A percentile compares a stretch with the other conserved stretches of the same genome.
phyloP scores from a whole-genome alignment of 164 flowering plant genomes.

The Aristolochia contorta region DNA sequence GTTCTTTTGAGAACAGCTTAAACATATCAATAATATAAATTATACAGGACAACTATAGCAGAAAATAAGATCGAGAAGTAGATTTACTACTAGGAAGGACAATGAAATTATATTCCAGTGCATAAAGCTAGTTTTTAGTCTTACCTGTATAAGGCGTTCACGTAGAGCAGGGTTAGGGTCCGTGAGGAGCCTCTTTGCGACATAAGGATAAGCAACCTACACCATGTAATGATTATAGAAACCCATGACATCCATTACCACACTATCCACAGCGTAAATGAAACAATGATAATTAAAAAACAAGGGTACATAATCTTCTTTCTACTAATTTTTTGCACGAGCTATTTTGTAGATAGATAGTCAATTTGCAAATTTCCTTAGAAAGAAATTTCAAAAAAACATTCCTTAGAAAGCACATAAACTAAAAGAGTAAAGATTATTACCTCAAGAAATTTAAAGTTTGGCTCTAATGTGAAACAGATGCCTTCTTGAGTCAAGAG shows the following conservation, averaged over 20 bases:
- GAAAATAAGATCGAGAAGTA: background rate
- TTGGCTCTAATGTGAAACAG: conserved; percentile 83
- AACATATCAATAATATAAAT: too few relatives aligned
- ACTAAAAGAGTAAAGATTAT: conserved; percentile 6
- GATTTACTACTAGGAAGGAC: background rate
- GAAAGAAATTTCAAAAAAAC: too few relatives aligned
- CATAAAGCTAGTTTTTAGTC: background rate
- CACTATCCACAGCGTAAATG: too few relatives aligned
- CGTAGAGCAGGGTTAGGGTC: conserved; percentile 98
- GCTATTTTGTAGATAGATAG: too few relatives aligned
- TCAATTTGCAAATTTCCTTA: too few relatives aligned
- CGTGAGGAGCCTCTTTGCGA: conserved; percentile 92
- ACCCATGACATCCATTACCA: too few relatives aligned
- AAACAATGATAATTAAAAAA: background rate
- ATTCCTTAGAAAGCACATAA: background rate
- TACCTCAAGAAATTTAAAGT: conserved; percentile 98
- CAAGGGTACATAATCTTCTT: background rate
- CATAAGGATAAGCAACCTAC: conserved; percentile 95
- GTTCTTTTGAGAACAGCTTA: too few relatives aligned
- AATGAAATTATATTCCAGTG: background rate
- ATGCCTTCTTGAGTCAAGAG: conserved; percentile 97
- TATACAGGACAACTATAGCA: too few relatives aligned
- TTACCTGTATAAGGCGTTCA: conserved; percentile 93
- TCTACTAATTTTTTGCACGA: too few relatives aligned
- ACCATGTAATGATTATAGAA: background rate